Evolutionary conservation across 2,329 filamentous ascomycete species (phyloP).

Genomic region (Cercospora beticola): DNA sequence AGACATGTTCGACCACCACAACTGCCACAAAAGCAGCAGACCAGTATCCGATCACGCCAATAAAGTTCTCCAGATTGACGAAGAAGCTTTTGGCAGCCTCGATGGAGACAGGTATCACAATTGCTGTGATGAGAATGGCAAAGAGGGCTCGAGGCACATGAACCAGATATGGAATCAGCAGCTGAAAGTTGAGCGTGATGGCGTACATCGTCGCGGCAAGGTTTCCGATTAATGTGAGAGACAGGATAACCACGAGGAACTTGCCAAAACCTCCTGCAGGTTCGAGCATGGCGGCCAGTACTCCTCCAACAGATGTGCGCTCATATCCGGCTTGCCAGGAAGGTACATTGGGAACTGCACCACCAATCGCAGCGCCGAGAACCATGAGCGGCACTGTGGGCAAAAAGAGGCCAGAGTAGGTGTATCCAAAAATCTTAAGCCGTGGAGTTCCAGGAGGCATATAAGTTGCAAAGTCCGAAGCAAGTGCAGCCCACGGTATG

Average conservation of each 20-base stretch:
- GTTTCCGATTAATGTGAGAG: slow-evolving; percentile 46
- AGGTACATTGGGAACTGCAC: slow-evolving; percentile 34
- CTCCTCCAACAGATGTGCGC: slow-evolving; percentile 39
- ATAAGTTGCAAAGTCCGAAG: slow-evolving; percentile 48
- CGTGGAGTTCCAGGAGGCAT: slow-evolving; percentile 40
- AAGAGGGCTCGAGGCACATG: slow-evolving; percentile 46
- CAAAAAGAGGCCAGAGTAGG: slow-evolving; percentile 39
- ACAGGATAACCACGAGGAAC: slow-evolving; percentile 46
- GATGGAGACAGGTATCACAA: slow-evolving; percentile 47
- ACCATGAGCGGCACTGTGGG: slow-evolving; percentile 41
- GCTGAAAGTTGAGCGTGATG: slow-evolving; percentile 45
- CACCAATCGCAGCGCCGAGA: slow-evolving; percentile 46
- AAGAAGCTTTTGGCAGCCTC: slow-evolving; percentile 46
- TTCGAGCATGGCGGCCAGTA: slow-evolving; percentile 43
- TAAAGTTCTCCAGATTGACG: slow-evolving; percentile 46
- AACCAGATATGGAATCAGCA: slow-evolving; percentile 38
- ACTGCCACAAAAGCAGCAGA: slow-evolving; percentile 46
- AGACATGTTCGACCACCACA: slow-evolving; percentile 43
- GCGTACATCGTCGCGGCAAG: slow-evolving; percentile 50
- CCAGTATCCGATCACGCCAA: slow-evolving; percentile 52
- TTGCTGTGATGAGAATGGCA: slow-evolving; percentile 43
- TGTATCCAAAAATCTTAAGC: slow-evolving; percentile 41
- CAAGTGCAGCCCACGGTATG: slow-evolving; percentile 55
- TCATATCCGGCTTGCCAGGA: slow-evolving; percentile 42
- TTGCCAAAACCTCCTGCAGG: slow-evolving; percentile 46